Percentiles rank a stretch among this genome's conserved stretches.
Conservation (phyloP, 495 filamentous ascomycete species). For the Tricharina praecox region DNA sequence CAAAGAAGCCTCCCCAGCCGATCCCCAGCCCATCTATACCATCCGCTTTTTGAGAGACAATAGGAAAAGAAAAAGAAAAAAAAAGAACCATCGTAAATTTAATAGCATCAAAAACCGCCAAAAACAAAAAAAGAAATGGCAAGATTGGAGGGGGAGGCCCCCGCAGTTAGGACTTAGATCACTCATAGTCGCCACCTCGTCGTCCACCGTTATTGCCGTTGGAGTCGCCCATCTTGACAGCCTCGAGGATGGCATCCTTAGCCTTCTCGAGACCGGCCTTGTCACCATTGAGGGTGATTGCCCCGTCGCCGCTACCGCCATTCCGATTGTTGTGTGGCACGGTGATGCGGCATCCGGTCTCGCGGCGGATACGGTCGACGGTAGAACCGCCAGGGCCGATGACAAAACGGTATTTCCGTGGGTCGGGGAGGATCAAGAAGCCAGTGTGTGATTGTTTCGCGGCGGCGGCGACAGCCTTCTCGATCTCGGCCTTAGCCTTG, state of each 20-base stretch:
- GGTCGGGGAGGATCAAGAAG: conserved; percentile 79
- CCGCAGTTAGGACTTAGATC: too few relatives aligned
- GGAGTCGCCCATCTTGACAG: conserved; percentile 49
- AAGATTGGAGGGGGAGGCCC: too few relatives aligned
- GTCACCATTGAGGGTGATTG: conserved; percentile 72
- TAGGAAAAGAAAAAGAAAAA: too few relatives aligned
- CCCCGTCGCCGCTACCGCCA: conserved; percentile 55
- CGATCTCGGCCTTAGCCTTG: conserved; percentile 56
- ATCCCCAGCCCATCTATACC: too few relatives aligned
- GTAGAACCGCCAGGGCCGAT: conserved; percentile 78
- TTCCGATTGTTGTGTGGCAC: conserved; percentile 74
- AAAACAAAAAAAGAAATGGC: too few relatives aligned
- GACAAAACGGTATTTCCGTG: conserved; percentile 72
- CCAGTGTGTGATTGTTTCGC: conserved; percentile 55
- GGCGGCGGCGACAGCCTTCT: conserved; percentile 53
- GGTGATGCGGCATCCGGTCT: conserved; percentile 81
- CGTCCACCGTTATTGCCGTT: too few relatives aligned
- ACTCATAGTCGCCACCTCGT: too few relatives aligned
- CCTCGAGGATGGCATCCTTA: conserved; percentile 69
- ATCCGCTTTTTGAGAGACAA: too few relatives aligned
- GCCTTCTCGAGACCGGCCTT: conserved; percentile 73
- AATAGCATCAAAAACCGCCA: too few relatives aligned
- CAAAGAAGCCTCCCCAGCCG: too few relatives aligned
- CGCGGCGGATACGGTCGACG: conserved; percentile 79
- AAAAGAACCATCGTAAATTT: too few relatives aligned